These are phyloP conservation scores for Acidomyces sp. DNA, from an alignment of 495 filamentous ascomycete species.

Conservation along the genomic window DNA sequence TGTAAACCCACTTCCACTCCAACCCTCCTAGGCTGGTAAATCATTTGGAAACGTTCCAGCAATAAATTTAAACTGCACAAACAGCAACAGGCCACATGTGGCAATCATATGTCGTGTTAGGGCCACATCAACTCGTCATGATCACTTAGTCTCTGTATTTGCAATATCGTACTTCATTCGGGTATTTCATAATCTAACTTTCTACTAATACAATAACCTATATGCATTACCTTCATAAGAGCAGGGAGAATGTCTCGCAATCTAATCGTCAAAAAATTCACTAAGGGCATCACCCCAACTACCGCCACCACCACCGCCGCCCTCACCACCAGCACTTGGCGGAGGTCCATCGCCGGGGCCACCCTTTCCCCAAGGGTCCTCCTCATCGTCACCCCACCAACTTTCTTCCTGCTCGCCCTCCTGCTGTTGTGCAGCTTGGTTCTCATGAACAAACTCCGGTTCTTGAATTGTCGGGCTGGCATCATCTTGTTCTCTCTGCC, in stretches of 20 bases:
- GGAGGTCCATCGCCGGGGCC: slow-evolving; percentile 22
- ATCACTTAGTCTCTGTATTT: no score
- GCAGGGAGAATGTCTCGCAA: neutral
- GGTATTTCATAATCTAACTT: no score
- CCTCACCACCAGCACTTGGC: slow-evolving; percentile 27
- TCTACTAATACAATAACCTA: no score
- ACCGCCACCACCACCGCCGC: slow-evolving; percentile 21
- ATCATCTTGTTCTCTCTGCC: slow-evolving; percentile 8
- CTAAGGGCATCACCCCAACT: slow-evolving; percentile 22
- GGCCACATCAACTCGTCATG: no score
- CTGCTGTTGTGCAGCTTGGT: slow-evolving; percentile 16
- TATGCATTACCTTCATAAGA: no score
- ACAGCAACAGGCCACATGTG: no score
- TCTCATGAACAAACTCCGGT: slow-evolving; percentile 16
- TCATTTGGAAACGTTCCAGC: no score
- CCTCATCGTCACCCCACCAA: slow-evolving; percentile 26
- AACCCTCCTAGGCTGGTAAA: no score
- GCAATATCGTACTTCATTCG: no score
- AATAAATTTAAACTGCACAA: no score
- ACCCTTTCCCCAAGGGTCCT: slow-evolving; percentile 33
- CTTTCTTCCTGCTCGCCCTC: slow-evolving; percentile 1
- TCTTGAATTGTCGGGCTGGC: slow-evolving; percentile 9
- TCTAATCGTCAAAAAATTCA: slow-evolving; percentile 20
- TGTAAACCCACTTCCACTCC: no score
- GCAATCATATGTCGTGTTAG: no score